Percentiles rank a stretch among this genome's conserved stretches.
Evolutionary conservation across 2,329 filamentous ascomycete species (phyloP).

Genomic region (Akanthomyces dipterigenus): DNA sequence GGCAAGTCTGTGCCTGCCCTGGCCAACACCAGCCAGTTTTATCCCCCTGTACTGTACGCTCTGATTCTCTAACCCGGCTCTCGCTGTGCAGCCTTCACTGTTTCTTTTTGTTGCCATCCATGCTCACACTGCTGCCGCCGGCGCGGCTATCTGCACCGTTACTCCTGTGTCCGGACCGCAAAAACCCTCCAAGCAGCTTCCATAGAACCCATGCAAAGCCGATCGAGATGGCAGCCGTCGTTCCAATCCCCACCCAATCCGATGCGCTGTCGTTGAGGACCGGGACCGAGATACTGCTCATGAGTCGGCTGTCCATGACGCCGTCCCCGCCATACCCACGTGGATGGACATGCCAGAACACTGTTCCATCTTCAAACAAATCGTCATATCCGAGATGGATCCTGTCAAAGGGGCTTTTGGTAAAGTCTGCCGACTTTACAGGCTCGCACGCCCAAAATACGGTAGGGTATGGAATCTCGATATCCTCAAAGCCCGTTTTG

Average conservation of each 20-base stretch:
- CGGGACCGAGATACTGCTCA: slow-evolving; percentile 54
- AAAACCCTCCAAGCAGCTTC: slow-evolving; percentile 40
- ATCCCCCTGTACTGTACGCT: not conserved
- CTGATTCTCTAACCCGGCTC: not conserved
- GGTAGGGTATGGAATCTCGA: slow-evolving; percentile 69
- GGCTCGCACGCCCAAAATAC: slow-evolving; percentile 87
- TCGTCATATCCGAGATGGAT: slow-evolving; percentile 79
- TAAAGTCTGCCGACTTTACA: slow-evolving; percentile 58
- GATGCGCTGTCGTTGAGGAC: slow-evolving; percentile 52
- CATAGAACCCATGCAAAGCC: slow-evolving; percentile 66
- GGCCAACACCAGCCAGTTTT: not conserved
- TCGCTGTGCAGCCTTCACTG: slow-evolving; percentile 13
- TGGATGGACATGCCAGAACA: slow-evolving; percentile 74
- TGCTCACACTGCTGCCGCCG: not conserved
- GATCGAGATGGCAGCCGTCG: slow-evolving; percentile 49
- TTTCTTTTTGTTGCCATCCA: slow-evolving; percentile 18
- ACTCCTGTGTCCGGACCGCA: slow-evolving; percentile 13
- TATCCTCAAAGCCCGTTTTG: slow-evolving; percentile 42
- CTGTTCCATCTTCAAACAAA: slow-evolving; percentile 66
- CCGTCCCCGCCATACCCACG: slow-evolving; percentile 21
- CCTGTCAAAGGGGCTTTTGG: slow-evolving; percentile 77
- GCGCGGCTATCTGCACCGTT: not conserved
- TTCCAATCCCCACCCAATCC: slow-evolving; percentile 46
- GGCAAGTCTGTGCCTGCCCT: not conserved
- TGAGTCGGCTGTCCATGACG: slow-evolving; percentile 30